These are phyloP conservation scores for Athelia psychrophila DNA, from an alignment of 1,284 basidiomycete species.

Conservation along the genomic window DNA sequence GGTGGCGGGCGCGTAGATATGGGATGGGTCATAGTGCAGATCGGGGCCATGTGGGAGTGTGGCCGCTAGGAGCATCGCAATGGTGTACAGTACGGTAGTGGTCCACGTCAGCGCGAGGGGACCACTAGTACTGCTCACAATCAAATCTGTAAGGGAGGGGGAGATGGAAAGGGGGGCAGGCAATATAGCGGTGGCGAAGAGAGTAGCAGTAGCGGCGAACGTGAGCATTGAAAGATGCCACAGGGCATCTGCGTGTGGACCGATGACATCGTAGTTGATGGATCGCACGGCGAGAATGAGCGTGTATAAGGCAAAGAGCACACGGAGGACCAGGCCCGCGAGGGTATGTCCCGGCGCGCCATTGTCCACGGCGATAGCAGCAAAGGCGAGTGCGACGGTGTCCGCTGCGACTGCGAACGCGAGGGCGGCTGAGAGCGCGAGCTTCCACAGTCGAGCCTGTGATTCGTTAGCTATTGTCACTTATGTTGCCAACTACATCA, in stretches of 20 bases:
- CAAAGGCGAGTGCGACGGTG: slow-evolving; percentile 54
- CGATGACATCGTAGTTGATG: slow-evolving; percentile 46
- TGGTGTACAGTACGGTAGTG: slow-evolving; percentile 45
- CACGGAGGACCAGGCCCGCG: slow-evolving; percentile 45
- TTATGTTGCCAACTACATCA: background rate
- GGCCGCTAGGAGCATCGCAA: slow-evolving; percentile 45
- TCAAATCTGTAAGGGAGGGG: slow-evolving; percentile 19
- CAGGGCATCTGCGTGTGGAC: slow-evolving; percentile 60
- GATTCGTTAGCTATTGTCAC: background rate
- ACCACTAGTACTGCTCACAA: no score
- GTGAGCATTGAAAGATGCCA: slow-evolving; percentile 65
- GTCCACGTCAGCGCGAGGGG: slow-evolving; percentile 52
- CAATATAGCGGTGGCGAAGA: slow-evolving; percentile 51
- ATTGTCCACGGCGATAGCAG: slow-evolving; percentile 34
- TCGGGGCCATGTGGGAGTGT: slow-evolving; percentile 71
- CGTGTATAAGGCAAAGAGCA: slow-evolving; percentile 60
- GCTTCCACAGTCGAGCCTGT: slow-evolving; percentile 2
- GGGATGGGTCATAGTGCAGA: slow-evolving; percentile 66
- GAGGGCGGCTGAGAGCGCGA: slow-evolving; percentile 20
- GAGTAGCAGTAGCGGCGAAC: slow-evolving; percentile 47
- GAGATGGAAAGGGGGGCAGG: slow-evolving; percentile 43
- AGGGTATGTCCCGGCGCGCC: no score
- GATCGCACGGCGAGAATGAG: slow-evolving; percentile 51
- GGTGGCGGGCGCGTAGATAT: slow-evolving; percentile 74
- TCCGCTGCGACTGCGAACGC: slow-evolving; percentile 44